These are phyloP conservation scores for Mortierella antarctica DNA, from an alignment of 192 early-diverging fungal genomes.

Conservation along the genomic window DNA sequence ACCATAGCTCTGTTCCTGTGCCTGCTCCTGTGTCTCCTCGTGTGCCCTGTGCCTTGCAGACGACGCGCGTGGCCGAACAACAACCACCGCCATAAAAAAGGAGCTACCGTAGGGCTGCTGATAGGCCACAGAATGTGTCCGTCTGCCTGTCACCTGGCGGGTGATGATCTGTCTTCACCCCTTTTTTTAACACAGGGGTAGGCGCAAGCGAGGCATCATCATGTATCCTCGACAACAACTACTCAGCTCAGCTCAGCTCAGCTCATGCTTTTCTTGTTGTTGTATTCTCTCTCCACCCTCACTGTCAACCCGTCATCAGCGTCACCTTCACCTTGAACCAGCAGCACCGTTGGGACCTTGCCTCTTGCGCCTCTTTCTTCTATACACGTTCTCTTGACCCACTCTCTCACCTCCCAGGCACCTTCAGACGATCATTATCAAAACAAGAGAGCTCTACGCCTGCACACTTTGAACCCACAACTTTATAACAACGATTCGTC, in stretches of 20 bases:
- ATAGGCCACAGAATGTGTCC: neutral
- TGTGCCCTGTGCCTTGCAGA: neutral
- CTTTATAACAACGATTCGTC: neutral
- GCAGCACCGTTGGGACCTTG: too few relatives aligned
- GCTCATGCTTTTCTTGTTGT: neutral
- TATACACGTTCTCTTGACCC: too few relatives aligned
- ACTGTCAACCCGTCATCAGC: neutral
- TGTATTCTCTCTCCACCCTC: neutral
- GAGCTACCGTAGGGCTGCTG: neutral
- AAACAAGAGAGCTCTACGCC: too few relatives aligned
- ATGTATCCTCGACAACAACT: too few relatives aligned
- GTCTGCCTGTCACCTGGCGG: conserved; percentile 26
- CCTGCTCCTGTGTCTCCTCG: neutral
- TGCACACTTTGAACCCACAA: neutral
- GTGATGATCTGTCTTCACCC: conserved; percentile 19
- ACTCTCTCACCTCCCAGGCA: too few relatives aligned
- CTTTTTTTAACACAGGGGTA: conserved; percentile 23
- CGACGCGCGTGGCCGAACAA: neutral
- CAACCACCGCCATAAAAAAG: neutral
- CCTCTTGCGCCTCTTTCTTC: too few relatives aligned
- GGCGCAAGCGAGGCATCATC: neutral
- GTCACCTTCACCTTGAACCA: too few relatives aligned
- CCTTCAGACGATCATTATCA: too few relatives aligned
- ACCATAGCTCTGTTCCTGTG: neutral
- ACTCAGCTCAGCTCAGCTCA: neutral